A percentile compares a stretch with the other conserved stretches of the same genome.
Evolutionary conservation across 2,329 filamentous ascomycete genomes (phyloP).

Genomic region (Ophiostoma quercus): DNA sequence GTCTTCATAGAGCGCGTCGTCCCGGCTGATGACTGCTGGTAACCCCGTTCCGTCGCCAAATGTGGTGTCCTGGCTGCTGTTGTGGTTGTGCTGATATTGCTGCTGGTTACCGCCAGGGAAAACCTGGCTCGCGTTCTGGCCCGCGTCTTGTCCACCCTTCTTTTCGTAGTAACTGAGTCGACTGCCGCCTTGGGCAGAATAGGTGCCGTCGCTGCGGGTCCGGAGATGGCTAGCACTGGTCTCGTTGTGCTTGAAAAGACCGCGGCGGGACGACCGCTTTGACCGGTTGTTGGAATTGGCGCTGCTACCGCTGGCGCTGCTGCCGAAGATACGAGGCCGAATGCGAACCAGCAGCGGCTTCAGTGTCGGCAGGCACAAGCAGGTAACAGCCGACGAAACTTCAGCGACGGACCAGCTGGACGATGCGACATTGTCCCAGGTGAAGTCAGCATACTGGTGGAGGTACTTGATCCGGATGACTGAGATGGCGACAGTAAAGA

Average conservation of each 20-base stretch:
- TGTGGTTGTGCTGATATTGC: not conserved
- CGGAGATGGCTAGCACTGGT: not conserved
- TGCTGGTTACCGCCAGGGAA: not conserved
- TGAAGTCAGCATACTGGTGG: constrained; percentile 34
- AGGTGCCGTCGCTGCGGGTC: not conserved
- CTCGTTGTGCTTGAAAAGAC: constrained; percentile 14
- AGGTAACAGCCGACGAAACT: constrained; percentile 36
- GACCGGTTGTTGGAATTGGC: not conserved
- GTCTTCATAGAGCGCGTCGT: not conserved
- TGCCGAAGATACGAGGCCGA: not conserved
- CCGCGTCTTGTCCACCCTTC: not conserved
- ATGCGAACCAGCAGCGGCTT: constrained; percentile 30
- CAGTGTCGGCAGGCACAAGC: constrained; percentile 37
- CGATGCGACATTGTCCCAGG: constrained; percentile 37
- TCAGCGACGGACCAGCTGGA: constrained; percentile 38
- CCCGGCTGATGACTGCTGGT: not conserved
- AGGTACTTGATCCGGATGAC: constrained; percentile 39
- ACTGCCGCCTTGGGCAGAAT: not conserved
- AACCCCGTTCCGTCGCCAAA: not conserved
- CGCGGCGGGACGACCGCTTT: constrained; percentile 1
- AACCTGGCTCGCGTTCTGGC: not conserved
- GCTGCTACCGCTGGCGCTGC: not conserved
- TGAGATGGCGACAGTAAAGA: constrained; percentile 40
- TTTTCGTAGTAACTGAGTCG: not conserved
- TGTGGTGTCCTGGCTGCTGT: not conserved